Percentiles rank a stretch among this genome's conserved stretches.
phyloP scores from a whole-genome alignment of 768 basidiomycete genomes.

The Leccinum uliginosum region DNA sequence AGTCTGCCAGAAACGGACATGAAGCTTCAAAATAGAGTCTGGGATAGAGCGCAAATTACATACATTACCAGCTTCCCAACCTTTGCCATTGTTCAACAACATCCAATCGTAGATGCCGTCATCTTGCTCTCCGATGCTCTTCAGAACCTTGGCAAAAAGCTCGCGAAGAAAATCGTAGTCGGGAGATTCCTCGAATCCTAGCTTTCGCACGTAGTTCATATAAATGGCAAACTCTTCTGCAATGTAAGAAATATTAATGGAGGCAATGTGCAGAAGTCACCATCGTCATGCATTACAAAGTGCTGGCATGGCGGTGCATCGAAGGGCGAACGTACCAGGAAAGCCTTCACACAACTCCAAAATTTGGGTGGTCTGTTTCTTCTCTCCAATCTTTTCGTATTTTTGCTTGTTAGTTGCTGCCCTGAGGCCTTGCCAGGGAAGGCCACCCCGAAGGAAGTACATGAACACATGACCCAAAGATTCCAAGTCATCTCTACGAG shows the following conservation, averaged over 20 bases:
- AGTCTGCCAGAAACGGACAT: slow-evolving; percentile 29
- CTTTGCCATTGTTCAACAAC: slow-evolving; percentile 88
- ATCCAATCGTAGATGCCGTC: slow-evolving; percentile 97
- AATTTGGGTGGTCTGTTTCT: slow-evolving; percentile 93
- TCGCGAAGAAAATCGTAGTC: slow-evolving; percentile 98
- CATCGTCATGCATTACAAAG: not conserved
- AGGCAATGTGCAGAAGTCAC: not conserved
- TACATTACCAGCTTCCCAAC: slow-evolving; percentile 89
- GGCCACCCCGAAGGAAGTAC: slow-evolving; percentile 95
- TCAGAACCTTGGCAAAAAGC: slow-evolving; percentile 87
- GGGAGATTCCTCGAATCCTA: slow-evolving; percentile 95
- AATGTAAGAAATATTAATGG: slow-evolving; percentile 4
- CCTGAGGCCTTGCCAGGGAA: slow-evolving; percentile 97
- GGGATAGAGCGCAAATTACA: slow-evolving; percentile 28
- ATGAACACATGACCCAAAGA: slow-evolving; percentile 98
- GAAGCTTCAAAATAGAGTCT: not conserved
- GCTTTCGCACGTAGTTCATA: slow-evolving; percentile 98
- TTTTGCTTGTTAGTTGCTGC: slow-evolving; percentile 99
- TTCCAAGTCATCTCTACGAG: slow-evolving; percentile 93
- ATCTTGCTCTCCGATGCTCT: slow-evolving; percentile 81
- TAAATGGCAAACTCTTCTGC: slow-evolving; percentile 94
- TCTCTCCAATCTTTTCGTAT: slow-evolving; percentile 99
- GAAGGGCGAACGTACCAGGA: slow-evolving; percentile 54
- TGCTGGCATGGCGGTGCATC: not conserved
- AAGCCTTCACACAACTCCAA: slow-evolving; percentile 94